phyloP scores from a whole-genome alignment of 768 basidiomycete species.

The Collybia nuda region DNA sequence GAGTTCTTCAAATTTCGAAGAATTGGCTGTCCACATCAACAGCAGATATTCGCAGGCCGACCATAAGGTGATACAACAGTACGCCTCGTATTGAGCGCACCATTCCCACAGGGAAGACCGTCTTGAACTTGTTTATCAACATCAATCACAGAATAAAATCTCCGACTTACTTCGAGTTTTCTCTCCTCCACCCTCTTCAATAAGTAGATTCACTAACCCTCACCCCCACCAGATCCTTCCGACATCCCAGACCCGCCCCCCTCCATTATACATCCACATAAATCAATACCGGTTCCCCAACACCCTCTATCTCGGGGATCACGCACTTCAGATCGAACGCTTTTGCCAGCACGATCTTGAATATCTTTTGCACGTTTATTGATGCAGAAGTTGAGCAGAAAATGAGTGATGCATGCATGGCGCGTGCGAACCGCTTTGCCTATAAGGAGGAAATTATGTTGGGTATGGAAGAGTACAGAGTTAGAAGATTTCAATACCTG shows the following conservation, averaged over 20 bases:
- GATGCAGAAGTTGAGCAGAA: conserved; percentile 99
- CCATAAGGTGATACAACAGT: conserved; percentile 1
- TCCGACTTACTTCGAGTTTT: conserved; percentile 28
- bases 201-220: background rate
- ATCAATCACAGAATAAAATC: background rate
- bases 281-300: conserved; percentile 93
- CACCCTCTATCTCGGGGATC: conserved; percentile 95
- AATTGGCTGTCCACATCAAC: background rate
- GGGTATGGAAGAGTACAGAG: too few species aligned
- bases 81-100: background rate
- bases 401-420: conserved; percentile 99
- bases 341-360: conserved; percentile 96
- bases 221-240: conserved; percentile 5
- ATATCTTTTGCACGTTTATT: conserved; percentile 99
- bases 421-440: conserved; percentile 97
- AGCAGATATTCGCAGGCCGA: background rate
- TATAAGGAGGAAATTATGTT: conserved; percentile 24
- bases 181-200: conserved; percentile 24
- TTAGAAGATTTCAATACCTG: conserved; percentile 50
- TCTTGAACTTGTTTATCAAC: background rate
- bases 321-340: conserved; percentile 99
- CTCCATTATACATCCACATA: conserved; percentile 78
- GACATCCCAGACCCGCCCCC: conserved; percentile 12
- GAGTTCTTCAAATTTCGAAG: background rate
- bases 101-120: conserved; percentile 5